Base-by-base conservation (phyloP, 352 stramenopile genomes). In the Phytophthora cryptogea region DNA sequence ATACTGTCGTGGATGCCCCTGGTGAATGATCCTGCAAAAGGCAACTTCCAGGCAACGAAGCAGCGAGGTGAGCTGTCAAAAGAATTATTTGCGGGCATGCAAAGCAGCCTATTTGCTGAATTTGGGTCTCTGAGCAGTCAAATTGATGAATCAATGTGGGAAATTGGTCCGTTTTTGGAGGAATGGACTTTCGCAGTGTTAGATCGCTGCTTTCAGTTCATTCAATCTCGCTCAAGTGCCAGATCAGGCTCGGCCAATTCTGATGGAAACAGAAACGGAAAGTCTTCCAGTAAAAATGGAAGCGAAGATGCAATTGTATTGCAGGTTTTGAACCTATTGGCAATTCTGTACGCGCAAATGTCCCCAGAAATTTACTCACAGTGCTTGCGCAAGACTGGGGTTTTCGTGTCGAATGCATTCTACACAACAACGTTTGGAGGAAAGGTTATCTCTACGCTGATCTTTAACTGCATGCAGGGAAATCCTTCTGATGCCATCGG, bases 1-100 rank as follows among this genome's bases (percentile, higher is more conserved):
- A 52, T 88, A 17, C 65, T 92, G 10, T 86, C 78, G 28, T 90
- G 80, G 76, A 53, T 92, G 3, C 83, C 83, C 9, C 48, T 92
- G 23, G 74, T 88, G 31, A 88, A 92, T 35, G 83, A 92, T 59
- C 64, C 80, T 4, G 53, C 51, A 8, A 88, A 89, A 5, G 50
- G 33, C 0, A 59, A 71, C 13, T 70, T 81, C 13, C 59, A 62
- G 28, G 52, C 59, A 26, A 83, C 72, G 16, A 79, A 83, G 30
- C 47, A 74, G 36, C 66, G 75, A 17, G 54, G 63, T 3, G 51
- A 48, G 6, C 14, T 80, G 8, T 77, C 78, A 16, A 65, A 62
- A 23, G 37, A 54, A 11, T 53, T 77, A 9, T 83, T 83, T 57
- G 43, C 66, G 7, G 73, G 70, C 10, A 85, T 90, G 74, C 40